Percentiles rank a stretch among this genome's conserved stretches.
These are phyloP conservation scores for Phytophthora syringae DNA, from an alignment of 352 stramenopile species.

Conservation along the genomic window DNA sequence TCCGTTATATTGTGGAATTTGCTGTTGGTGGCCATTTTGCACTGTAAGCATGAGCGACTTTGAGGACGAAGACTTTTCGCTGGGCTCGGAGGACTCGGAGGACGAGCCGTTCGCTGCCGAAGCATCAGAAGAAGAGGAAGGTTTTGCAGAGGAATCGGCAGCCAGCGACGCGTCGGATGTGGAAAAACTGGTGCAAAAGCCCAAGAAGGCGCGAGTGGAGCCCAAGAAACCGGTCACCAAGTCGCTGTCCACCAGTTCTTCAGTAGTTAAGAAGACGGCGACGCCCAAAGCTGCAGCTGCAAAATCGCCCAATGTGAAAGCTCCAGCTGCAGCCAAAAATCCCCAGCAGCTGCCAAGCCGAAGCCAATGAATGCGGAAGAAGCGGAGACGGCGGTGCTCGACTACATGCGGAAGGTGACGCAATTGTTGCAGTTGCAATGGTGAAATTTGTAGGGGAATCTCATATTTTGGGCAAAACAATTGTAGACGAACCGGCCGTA, in stretches of 20 bases:
- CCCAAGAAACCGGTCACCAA: slow-evolving; percentile 30
- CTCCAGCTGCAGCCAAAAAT: slow-evolving; percentile 18
- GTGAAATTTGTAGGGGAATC: not conserved
- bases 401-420: slow-evolving; percentile 77
- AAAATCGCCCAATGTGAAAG: slow-evolving; percentile 7
- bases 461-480: not conserved
- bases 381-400: slow-evolving; percentile 57
- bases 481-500: slow-evolving; percentile 80
- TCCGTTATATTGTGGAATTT: too few species aligned
- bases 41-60: slow-evolving; percentile 38
- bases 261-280: slow-evolving; percentile 11
- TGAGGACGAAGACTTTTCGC: slow-evolving; percentile 69
- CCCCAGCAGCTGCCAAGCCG: slow-evolving; percentile 26
- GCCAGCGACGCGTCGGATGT: slow-evolving; percentile 54
- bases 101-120: slow-evolving; percentile 43
- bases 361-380: slow-evolving; percentile 51
- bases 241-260: slow-evolving; percentile 1
- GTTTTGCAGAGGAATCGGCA: slow-evolving; percentile 25
- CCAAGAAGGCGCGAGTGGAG: slow-evolving; percentile 33
- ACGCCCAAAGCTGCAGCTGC: slow-evolving; percentile 11
- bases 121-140: slow-evolving; percentile 40
- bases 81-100: slow-evolving; percentile 54
- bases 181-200: slow-evolving; percentile 33
- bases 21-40: too few species aligned
- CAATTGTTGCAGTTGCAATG: not conserved